Conservation (phyloP, 148 eudicot species). For the Cornus florida region DNA sequence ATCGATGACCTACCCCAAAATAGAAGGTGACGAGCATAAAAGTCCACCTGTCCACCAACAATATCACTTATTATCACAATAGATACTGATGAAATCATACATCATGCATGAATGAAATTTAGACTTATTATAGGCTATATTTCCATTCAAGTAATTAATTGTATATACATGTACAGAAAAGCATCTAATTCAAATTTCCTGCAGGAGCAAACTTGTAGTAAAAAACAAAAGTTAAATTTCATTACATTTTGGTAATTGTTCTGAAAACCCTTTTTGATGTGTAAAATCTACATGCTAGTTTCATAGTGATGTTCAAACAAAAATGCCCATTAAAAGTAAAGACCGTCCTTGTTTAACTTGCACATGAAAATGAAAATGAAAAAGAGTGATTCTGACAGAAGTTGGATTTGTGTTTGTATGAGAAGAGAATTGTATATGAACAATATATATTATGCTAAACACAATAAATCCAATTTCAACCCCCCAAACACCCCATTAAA, state of each 20-base stretch:
- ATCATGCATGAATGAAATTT: not conserved
- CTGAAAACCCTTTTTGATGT: not conserved
- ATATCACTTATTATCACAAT: not conserved
- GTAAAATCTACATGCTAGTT: not conserved
- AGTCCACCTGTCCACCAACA: slow-evolving; percentile 72
- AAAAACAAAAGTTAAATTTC: not conserved
- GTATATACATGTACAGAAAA: not conserved
- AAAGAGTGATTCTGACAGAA: not conserved
- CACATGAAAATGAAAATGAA: not conserved
- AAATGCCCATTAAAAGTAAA: not conserved
- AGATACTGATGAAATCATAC: not conserved
- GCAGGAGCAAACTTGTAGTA: not conserved
- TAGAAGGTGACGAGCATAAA: slow-evolving; percentile 73
- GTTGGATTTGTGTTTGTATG: not conserved
- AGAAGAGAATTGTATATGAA: not conserved
- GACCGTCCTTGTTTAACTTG: not conserved
- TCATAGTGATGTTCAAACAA: not conserved
- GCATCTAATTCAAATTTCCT: too few species aligned
- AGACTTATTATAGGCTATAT: not conserved
- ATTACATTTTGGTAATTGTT: not conserved
- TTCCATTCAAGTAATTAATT: slow-evolving; percentile 38
- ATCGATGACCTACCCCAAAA: slow-evolving; percentile 62
- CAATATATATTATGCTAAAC: not conserved
- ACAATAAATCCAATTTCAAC: not conserved
- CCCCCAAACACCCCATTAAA: not conserved